phyloP scores from a whole-genome alignment of 192 early-diverging fungal species.

The Podila horticola region DNA sequence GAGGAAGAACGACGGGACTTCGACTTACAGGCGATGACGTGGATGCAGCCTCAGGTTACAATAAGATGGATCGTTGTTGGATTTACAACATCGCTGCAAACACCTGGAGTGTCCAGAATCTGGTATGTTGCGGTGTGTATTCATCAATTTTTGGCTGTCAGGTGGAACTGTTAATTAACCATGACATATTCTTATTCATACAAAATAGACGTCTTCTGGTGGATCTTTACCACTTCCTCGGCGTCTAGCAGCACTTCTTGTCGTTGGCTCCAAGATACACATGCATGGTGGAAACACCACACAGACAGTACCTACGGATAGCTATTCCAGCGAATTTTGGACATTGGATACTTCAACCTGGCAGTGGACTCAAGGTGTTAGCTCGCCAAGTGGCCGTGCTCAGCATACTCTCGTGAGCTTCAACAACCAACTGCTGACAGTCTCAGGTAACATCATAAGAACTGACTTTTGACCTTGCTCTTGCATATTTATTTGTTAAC shows the following conservation, averaged over 20 bases:
- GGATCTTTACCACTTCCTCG: slow-evolving; percentile 24
- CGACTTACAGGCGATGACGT: slow-evolving; percentile 17
- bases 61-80: slow-evolving; percentile 42
- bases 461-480: too few species aligned
- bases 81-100: slow-evolving; percentile 28
- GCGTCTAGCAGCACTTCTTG: slow-evolving; percentile 17
- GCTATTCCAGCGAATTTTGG: slow-evolving; percentile 31
- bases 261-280: slow-evolving; percentile 26
- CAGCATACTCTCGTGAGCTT: slow-evolving; percentile 19
- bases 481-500: too few species aligned
- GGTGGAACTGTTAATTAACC: not conserved
- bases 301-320: slow-evolving; percentile 21
- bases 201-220: slow-evolving; percentile 4
- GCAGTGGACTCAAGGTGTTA: slow-evolving; percentile 13
- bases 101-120: slow-evolving; percentile 12
- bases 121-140: slow-evolving; percentile 5
- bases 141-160: too few species aligned
- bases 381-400: slow-evolving; percentile 21
- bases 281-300: slow-evolving; percentile 53
- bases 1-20: slow-evolving; percentile 14
- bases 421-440: slow-evolving; percentile 15
- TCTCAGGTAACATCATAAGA: slow-evolving; percentile 14
- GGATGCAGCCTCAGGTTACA: slow-evolving; percentile 20
- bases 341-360: slow-evolving; percentile 25
- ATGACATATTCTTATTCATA: not conserved